Evolutionary conservation across 768 basidiomycete species (phyloP).

Genomic region (Pleurotus salmoneostramineus): DNA sequence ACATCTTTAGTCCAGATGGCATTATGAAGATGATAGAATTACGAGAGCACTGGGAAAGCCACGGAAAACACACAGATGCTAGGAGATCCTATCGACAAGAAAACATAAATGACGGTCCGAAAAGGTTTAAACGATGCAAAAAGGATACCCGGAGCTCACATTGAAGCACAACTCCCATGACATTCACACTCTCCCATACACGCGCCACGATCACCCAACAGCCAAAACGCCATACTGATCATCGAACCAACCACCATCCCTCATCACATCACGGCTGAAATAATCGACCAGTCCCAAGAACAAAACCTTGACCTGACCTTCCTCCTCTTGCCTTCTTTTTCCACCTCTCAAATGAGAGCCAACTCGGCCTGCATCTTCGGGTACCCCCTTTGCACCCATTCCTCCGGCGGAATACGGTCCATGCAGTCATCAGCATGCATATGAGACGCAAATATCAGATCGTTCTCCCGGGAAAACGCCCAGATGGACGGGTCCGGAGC

Average conservation of each 20-base stretch:
- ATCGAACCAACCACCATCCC: not conserved
- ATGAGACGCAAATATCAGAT: slow-evolving; percentile 43
- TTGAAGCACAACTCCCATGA: not conserved
- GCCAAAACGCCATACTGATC: too few relatives aligned
- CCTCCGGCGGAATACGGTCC: slow-evolving; percentile 32
- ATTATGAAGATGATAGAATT: not conserved
- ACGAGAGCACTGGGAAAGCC: not conserved
- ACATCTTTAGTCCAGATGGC: not conserved
- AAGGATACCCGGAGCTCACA: not conserved
- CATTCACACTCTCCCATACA: not conserved
- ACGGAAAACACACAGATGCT: not conserved
- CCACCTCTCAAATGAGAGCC: slow-evolving; percentile 2
- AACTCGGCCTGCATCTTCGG: slow-evolving; percentile 39
- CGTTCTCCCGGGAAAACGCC: slow-evolving; percentile 59
- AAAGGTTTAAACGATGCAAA: not conserved
- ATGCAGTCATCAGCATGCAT: slow-evolving; percentile 33
- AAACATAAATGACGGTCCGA: not conserved
- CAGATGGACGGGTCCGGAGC: slow-evolving; percentile 56
- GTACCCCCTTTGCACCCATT: slow-evolving; percentile 54
- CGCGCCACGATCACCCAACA: not conserved
- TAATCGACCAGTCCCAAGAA: not conserved
- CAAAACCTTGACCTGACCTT: not conserved
- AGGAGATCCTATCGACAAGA: not conserved
- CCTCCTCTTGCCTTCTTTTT: too few relatives aligned
- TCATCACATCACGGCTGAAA: not conserved